Percentiles rank a stretch among this genome's conserved stretches.
Conservation (phyloP, 225 moss, liverwort and hornwort genomes). For the Bryum argenteum region DNA sequence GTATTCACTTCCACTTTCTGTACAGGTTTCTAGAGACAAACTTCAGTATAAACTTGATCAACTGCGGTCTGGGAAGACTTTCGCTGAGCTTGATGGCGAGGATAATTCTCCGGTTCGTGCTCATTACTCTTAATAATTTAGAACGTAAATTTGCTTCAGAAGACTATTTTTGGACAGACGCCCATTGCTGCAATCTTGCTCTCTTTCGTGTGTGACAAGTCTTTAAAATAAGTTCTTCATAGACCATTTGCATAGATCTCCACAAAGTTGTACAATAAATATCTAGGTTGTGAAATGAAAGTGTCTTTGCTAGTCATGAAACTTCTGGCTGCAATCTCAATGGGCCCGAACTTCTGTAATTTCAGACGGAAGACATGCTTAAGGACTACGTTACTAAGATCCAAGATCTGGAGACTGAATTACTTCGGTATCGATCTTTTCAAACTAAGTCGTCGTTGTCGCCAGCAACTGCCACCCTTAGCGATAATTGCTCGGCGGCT, state of each 20-base stretch:
- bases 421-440: slow-evolving; percentile 51
- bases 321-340: slow-evolving; percentile 8
- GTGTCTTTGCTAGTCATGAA: slow-evolving; percentile 7
- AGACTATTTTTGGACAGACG: neutral
- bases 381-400: slow-evolving; percentile 74
- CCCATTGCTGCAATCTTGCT: slow-evolving; percentile 8
- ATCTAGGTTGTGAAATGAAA: neutral
- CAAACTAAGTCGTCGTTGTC: slow-evolving; percentile 47
- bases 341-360: slow-evolving; percentile 18
- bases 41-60: slow-evolving; percentile 81
- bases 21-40: slow-evolving; percentile 68
- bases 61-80: slow-evolving; percentile 75
- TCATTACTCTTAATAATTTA: neutral
- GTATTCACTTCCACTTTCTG: slow-evolving; percentile 10
- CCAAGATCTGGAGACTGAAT: slow-evolving; percentile 72
- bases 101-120: slow-evolving; percentile 58
- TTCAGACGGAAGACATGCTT: slow-evolving; percentile 65
- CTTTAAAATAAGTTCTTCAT: neutral
- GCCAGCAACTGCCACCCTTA: slow-evolving; percentile 38
- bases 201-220: slow-evolving; percentile 10
- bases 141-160: neutral
- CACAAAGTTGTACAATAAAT: no score
- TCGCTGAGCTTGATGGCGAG: slow-evolving; percentile 70
- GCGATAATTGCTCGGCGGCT: slow-evolving; percentile 36
- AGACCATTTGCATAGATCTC: neutral